Base-by-base conservation (phyloP, 2,329 filamentous ascomycete genomes). In the Ilyonectria mors-panacis region DNA sequence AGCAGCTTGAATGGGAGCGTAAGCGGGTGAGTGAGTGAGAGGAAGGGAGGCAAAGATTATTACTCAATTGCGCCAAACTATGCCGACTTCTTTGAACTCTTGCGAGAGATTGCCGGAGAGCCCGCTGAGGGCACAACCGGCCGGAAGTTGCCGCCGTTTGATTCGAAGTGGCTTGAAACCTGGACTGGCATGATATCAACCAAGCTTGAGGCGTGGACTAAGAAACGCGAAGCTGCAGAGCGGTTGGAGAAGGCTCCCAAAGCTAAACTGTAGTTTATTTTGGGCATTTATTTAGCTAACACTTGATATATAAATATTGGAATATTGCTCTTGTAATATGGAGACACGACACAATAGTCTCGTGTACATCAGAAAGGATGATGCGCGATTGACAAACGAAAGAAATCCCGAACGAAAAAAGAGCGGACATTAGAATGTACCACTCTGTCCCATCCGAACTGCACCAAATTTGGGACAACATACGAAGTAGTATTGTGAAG, bases 1-100 rank as follows among this genome's bases (percentile, higher is more conserved):
- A 65, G 6, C 72, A 74, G 9, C 59, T 73, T 0, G 70, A 73
- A 23, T 74, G 72, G 72, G 72, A 74, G 10, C 54, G 68, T 4
- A 62, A 61, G 19, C 60, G n/a, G n/a, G n/a, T n/a, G 67, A 7
- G 67, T 21, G 10, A 62, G 19, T 50, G 72, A 74, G n/a, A 74
- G 60, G 39, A 66, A 54, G 15, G 70, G 72, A 9, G 72, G 68
- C 2, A 74, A 74, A 8, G 60, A 63, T 13, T 74, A 74, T 13
- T 74, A 74, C 59, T 62, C 66, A 4, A 70, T 73, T 17, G 72
- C 68, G 0, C 63, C 68, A 0, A 44, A 74, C 6, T 74, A 73
- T 15, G 53, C 59, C 19, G 37, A 42, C 1, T 74, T 70, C 51
- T 68, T 74, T 3, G 70, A 74, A 39, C 67, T 54, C 21, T 12